Evolutionary conservation across 176 grass and related monocot species (phyloP).

Genomic region (Avena eriantha): DNA sequence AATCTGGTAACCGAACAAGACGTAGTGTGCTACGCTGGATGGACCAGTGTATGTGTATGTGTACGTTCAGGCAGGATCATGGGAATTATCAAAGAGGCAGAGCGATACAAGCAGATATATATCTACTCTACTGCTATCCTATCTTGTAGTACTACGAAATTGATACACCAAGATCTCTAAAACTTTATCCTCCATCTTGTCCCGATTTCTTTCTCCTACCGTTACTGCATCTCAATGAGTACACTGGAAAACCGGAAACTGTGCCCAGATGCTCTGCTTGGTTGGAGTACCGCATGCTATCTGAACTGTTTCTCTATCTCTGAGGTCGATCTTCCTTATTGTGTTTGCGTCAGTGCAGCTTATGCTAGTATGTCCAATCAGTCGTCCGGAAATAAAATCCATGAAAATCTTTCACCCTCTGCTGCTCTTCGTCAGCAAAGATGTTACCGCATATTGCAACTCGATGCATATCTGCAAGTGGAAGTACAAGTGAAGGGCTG

Average conservation of each 20-base stretch:
- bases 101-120: neutral
- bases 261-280: constrained; percentile 1
- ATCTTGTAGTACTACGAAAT: neutral
- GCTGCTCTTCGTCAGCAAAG: neutral
- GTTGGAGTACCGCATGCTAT: neutral
- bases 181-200: neutral
- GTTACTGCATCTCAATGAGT: neutral
- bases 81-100: neutral
- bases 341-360: neutral
- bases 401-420: neutral
- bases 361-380: neutral
- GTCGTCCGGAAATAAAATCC: neutral
- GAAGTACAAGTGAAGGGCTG: neutral
- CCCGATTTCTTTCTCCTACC: neutral
- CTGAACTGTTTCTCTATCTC: no score
- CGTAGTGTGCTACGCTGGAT: neutral
- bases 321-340: neutral
- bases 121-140: neutral
- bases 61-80: constrained; percentile 17
- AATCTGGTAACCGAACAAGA: constrained; percentile 35
- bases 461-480: neutral
- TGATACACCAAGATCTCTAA: constrained; percentile 8
- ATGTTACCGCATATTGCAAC: neutral
- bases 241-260: neutral
- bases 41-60: neutral